Evolutionary conservation across 2,329 filamentous ascomycete species (phyloP), one percentile per base, ranked within the genome.

Genomic region (Paraphoma chrysanthemicola): DNA sequence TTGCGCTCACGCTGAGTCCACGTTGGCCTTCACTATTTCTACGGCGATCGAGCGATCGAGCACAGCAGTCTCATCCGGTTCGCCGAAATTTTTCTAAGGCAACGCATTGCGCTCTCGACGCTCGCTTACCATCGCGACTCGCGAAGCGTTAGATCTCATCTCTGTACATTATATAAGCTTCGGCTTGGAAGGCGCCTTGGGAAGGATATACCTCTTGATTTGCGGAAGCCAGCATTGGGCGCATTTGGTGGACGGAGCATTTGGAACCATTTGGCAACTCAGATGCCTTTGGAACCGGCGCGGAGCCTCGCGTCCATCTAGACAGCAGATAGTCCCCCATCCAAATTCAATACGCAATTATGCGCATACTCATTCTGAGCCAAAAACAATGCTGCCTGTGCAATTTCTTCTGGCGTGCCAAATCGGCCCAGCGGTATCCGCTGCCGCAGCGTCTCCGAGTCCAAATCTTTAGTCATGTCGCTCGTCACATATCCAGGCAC

Each of bases 401-500:
- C 92, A 31, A 96, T 86, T 74, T 96, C 92, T 28, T 85, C 81
- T 7, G 85, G 80, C 33, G 80, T 78, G 14, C 91, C 92, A 60
- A 94, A 86, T 30, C 92, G 87, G 30, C 79, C 78, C 14, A 85
- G 71, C 1, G 91, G 91, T 48, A 92, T 92, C 48, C 80, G 71
- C 36, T 79, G 69, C 18, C 74, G 53, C n/a, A 80, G 72, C 7
- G 68, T 56, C n/a, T 64, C 10, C 4, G 66, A 66, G 47, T 74
- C 59, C 16, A 77, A 65, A 29, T 74, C 80, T 72, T 84, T 78
- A 64, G 90, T 92, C 91, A 96, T 96, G 46, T 87, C 84, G 44
- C 91, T 94, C 54, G 90, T 82, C 64, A 96, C 88, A 80, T 94
- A 96, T 6, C 92, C 92, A 1, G 92, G 92, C 42, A 94, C 80